These are phyloP conservation scores for Nitzschia sp. DNA, from an alignment of 108 stramenopile genomes.

Conservation along the genomic window DNA sequence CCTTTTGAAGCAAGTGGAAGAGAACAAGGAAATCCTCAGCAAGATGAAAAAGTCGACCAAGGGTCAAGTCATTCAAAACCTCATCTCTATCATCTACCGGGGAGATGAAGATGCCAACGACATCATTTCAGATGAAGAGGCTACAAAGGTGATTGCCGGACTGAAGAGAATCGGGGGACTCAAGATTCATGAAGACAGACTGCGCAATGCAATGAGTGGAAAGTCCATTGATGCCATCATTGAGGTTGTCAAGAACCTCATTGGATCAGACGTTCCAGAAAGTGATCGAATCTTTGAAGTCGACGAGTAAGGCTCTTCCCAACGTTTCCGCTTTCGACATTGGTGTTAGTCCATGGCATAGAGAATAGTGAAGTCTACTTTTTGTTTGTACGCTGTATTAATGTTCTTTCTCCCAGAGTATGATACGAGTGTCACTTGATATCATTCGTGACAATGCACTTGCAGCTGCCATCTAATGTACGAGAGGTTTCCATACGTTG, in stretches of 20 bases:
- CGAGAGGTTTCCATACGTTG: neutral
- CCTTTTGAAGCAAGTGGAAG: slow-evolving; percentile 62
- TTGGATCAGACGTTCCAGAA: slow-evolving; percentile 46
- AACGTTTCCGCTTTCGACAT: no score
- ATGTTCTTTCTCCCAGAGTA: no score
- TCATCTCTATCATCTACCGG: slow-evolving; percentile 61
- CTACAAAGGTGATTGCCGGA: slow-evolving; percentile 43
- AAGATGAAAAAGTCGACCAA: slow-evolving; percentile 61
- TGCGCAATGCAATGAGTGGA: slow-evolving; percentile 50
- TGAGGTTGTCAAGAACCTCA: slow-evolving; percentile 68
- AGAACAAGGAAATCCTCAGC: slow-evolving; percentile 56
- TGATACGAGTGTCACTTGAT: no score
- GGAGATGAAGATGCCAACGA: slow-evolving; percentile 49
- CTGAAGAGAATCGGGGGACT: slow-evolving; percentile 66
- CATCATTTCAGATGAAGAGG: slow-evolving; percentile 63
- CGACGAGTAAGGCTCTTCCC: slow-evolving; percentile 10
- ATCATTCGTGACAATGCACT: slow-evolving; percentile 3
- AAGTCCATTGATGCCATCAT: slow-evolving; percentile 53
- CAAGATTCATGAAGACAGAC: slow-evolving; percentile 51
- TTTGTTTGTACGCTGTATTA: no score
- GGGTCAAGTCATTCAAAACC: slow-evolving; percentile 66
- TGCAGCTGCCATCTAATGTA: slow-evolving; percentile 2
- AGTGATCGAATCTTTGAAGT: slow-evolving; percentile 59
- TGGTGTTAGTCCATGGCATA: no score
- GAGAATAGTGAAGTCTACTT: no score